Evolutionary conservation across 768 basidiomycete genomes (phyloP).

Genomic region (Pleurotus ostreatus): DNA sequence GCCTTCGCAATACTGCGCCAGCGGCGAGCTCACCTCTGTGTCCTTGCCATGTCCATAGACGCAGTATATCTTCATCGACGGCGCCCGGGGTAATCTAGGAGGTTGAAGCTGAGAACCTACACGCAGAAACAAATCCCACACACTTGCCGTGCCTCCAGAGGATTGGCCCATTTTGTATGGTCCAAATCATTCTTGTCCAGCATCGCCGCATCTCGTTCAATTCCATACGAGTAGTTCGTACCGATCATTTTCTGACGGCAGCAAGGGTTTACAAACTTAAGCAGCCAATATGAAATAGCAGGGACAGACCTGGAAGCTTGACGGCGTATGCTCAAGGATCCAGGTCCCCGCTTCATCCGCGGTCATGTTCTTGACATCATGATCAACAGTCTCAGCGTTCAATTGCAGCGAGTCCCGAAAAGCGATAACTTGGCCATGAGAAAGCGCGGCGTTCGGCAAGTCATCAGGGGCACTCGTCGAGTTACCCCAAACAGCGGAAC

Average conservation of each 20-base stretch:
- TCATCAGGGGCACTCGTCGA: constrained; percentile 79
- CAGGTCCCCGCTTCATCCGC: constrained; percentile 69
- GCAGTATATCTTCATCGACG: constrained; percentile 89
- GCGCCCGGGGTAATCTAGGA: constrained; percentile 77
- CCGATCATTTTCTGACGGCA: constrained; percentile 66
- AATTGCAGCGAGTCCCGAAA: constrained; percentile 47
- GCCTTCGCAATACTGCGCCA: not conserved
- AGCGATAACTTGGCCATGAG: constrained; percentile 79
- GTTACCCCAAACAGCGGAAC: constrained; percentile 82
- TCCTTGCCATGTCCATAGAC: constrained; percentile 96
- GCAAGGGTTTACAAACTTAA: not conserved
- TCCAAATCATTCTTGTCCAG: constrained; percentile 68
- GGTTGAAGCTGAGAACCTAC: not conserved
- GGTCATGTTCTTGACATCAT: constrained; percentile 60
- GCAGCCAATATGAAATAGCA: not conserved
- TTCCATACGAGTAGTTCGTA: constrained; percentile 84
- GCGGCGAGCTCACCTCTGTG: constrained; percentile 62
- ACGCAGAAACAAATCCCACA: not conserved
- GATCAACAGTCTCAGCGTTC: constrained; percentile 19
- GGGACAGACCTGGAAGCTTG: constrained; percentile 65
- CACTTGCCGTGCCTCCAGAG: constrained; percentile 68
- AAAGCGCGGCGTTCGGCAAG: constrained; percentile 42
- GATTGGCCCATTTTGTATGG: constrained; percentile 89
- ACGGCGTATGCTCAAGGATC: constrained; percentile 80
- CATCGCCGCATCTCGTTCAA: constrained; percentile 69